Percentiles rank a stretch among this genome's conserved stretches.
phyloP scores from a whole-genome alignment of 768 basidiomycete species.

The Imleria badia region DNA sequence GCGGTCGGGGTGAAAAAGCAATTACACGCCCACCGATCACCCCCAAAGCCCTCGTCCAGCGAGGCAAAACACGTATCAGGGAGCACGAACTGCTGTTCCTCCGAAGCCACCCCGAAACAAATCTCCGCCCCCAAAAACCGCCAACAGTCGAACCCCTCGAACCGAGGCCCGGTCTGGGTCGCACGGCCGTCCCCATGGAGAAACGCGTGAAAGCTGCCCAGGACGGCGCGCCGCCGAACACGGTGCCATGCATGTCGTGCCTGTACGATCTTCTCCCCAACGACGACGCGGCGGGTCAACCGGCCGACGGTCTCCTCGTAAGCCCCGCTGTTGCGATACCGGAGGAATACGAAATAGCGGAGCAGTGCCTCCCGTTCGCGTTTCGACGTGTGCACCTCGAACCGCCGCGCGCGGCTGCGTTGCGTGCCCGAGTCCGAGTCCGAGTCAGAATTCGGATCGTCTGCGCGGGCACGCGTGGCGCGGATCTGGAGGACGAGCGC shows the following conservation, averaged over 20 bases:
- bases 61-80: constrained; percentile 54
- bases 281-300: constrained; percentile 25
- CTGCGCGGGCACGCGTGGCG: constrained; percentile 6
- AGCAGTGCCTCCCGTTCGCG: constrained; percentile 40
- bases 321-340: constrained; percentile 54
- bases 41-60: constrained; percentile 47
- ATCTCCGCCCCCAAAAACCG: constrained; percentile 48
- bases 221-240: constrained; percentile 27
- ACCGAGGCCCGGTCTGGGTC: constrained; percentile 1
- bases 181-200: constrained; percentile 14
- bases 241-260: constrained; percentile 28
- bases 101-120: constrained; percentile 52
- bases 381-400: constrained; percentile 21
- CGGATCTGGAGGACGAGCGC: constrained; percentile 35
- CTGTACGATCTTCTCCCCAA: constrained; percentile 20
- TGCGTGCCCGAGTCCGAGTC: background rate
- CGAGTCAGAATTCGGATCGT: background rate
- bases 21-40: constrained; percentile 26
- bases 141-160: constrained; percentile 44
- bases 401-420: constrained; percentile 4
- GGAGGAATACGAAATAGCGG: constrained; percentile 53
- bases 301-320: constrained; percentile 41
- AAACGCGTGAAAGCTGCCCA: constrained; percentile 31
- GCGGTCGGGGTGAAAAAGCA: background rate
- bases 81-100: constrained; percentile 57